Base-by-base conservation (phyloP, 352 stramenopile genomes). In the Hyaloperonospora brassicae region DNA sequence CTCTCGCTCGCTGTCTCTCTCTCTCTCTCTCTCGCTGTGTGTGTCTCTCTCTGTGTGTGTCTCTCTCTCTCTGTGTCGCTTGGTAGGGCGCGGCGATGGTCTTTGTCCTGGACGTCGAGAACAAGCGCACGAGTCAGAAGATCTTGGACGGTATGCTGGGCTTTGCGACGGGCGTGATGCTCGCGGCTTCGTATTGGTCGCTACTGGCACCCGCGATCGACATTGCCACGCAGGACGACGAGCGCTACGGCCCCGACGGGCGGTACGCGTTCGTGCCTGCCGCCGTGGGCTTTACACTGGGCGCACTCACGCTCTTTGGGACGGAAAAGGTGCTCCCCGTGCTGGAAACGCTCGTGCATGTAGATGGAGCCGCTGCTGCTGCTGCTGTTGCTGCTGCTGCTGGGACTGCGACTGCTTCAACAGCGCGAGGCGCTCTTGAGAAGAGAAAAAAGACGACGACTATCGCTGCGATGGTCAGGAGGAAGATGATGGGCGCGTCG, bases 161-260 rank as follows among this genome's bases (percentile, higher is more conserved):
- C n/a, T 95, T 96, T 63, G 86, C 87, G 2, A 85, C 76, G 6
- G 87, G 87, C 21, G 85, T 96, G 17, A 96, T 96, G 87, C 70
- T 95, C 9, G 87, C 87, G 7, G 87, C 87, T 23, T 93, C 81
- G 8, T 95, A 95, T 59, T 95, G 85, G 85, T 95, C 83, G 45
- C 63, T 96, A 39, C 58, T 95, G 31, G 86, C 83, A 10, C 85
- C 85, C 2, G 70, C 85, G 21, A 89, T 95, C 40, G 87, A 96
- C 55, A 94, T 94, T 44, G 81, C 86, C 27, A 31, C 27, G 0
- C 68, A 84, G 44, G 76, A 93, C 47, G 88, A 78, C 22, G 76
- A 76, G 27, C 57, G 87, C n/a, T 90, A 93, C 63, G 79, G 81
- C 0, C 72, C 76, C 1, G 55, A 87, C 23, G 79, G 82, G 9